Evolutionary conservation across 108 stramenopile species (phyloP).

Genomic region (Epipyxis sp.): DNA sequence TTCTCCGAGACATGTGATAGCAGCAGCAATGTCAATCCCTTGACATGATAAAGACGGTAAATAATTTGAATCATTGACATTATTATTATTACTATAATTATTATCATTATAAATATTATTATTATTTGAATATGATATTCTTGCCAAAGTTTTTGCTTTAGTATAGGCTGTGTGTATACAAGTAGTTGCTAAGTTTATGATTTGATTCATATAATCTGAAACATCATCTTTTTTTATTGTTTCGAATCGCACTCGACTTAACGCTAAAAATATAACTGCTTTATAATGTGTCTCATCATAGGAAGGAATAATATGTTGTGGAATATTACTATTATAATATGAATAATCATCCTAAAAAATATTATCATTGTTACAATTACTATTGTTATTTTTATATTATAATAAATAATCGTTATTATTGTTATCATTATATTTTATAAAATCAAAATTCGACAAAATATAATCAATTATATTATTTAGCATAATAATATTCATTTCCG

Average conservation of each 20-base stretch:
- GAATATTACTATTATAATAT: no score
- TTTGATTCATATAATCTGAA: neutral
- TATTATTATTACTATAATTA: no score
- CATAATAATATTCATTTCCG: no score
- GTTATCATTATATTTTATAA: no score
- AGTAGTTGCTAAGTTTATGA: neutral
- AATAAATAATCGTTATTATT: no score
- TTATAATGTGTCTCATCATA: neutral
- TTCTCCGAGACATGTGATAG: neutral
- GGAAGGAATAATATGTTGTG: no score
- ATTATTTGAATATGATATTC: neutral
- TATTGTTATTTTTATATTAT: no score
- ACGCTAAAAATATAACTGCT: neutral
- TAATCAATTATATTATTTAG: no score
- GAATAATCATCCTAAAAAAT: no score
- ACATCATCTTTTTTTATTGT: neutral
- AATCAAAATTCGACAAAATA: no score
- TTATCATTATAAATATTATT: no score
- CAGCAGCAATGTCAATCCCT: neutral
- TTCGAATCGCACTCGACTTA: slow-evolving; percentile 1
- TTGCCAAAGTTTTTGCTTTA: neutral
- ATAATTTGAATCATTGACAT: neutral
- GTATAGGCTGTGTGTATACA: neutral
- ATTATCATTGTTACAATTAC: no score
- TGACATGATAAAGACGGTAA: neutral